These are phyloP conservation scores for Capsicum baccatum DNA, from an alignment of 257 asterid genomes.

Conservation along the genomic window DNA sequence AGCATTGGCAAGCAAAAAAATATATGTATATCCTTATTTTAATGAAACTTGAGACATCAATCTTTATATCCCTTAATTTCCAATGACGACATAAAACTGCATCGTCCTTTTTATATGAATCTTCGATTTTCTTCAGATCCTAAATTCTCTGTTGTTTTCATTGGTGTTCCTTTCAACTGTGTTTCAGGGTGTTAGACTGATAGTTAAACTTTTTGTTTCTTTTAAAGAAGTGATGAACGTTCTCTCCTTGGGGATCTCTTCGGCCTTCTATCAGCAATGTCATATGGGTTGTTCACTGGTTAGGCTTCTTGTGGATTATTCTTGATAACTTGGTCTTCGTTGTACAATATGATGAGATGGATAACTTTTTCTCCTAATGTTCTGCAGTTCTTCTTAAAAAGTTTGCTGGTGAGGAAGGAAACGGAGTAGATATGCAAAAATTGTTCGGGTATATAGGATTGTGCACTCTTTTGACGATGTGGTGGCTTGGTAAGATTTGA, in stretches of 20 bases:
- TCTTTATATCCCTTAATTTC: slow-evolving; percentile 6
- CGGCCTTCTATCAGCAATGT: slow-evolving; percentile 89
- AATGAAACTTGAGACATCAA: slow-evolving; percentile 17
- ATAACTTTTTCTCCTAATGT: slow-evolving; percentile 25
- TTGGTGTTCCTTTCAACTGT: slow-evolving; percentile 28
- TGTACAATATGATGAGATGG: neutral
- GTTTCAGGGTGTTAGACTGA: slow-evolving; percentile 62
- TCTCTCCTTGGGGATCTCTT: slow-evolving; percentile 92
- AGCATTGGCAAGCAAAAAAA: neutral
- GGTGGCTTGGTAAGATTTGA: slow-evolving; percentile 94
- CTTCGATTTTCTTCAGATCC: neutral
- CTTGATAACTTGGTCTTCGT: neutral
- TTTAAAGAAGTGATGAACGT: slow-evolving; percentile 73
- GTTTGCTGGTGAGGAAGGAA: slow-evolving; percentile 93
- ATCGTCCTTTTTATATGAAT: neutral
- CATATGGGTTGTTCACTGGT: slow-evolving; percentile 96
- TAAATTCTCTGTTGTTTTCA: slow-evolving; percentile 24
- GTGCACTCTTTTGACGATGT: slow-evolving; percentile 82
- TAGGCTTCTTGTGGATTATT: slow-evolving; percentile 29
- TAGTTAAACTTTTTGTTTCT: slow-evolving; percentile 69
- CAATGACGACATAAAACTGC: neutral
- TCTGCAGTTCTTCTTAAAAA: slow-evolving; percentile 89
- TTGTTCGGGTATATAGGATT: slow-evolving; percentile 91
- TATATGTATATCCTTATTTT: slow-evolving; percentile 3
- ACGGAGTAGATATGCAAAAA: slow-evolving; percentile 86